Evolutionary conservation across 2,329 filamentous ascomycete genomes (phyloP).

Genomic region (Cercospora zeae-maydis): DNA sequence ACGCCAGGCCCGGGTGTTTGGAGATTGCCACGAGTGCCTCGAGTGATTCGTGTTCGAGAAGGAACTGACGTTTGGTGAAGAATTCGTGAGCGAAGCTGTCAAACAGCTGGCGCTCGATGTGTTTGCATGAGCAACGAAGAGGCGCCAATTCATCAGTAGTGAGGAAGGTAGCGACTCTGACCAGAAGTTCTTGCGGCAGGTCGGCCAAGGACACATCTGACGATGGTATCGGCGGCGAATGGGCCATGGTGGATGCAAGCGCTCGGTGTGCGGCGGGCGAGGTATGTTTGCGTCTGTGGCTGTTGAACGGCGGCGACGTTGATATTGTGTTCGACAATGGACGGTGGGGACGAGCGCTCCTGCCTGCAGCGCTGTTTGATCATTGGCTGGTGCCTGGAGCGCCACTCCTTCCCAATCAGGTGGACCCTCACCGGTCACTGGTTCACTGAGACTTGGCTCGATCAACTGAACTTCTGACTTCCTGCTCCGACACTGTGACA

Average conservation of each 20-base stretch:
- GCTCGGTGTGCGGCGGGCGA: not conserved
- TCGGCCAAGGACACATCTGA: not conserved
- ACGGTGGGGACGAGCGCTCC: not conserved
- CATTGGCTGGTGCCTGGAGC: not conserved
- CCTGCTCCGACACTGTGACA: not conserved
- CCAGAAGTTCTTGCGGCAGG: conserved; percentile 56
- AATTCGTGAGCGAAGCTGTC: conserved; percentile 58
- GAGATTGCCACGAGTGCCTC: conserved; percentile 48
- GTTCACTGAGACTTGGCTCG: not conserved
- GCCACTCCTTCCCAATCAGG: not conserved
- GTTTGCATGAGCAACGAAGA: conserved; percentile 52
- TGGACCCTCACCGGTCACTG: conserved; percentile 6
- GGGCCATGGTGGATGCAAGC: not conserved
- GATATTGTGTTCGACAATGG: not conserved
- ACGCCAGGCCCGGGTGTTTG: conserved; percentile 38
- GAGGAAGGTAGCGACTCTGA: conserved; percentile 53
- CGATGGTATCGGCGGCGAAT: not conserved
- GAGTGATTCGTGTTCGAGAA: conserved; percentile 57
- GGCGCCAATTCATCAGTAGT: conserved; percentile 54
- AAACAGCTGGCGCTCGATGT: conserved; percentile 54
- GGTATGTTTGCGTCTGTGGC: not conserved
- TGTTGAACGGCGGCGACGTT: not conserved
- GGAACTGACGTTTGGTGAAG: conserved; percentile 65
- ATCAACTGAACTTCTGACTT: not conserved
- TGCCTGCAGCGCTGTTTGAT: not conserved